Percentiles rank a stretch among this genome's conserved stretches.
These are phyloP conservation scores for Trichoderma erinaceum DNA, from an alignment of 495 filamentous ascomycete genomes.

Conservation along the genomic window DNA sequence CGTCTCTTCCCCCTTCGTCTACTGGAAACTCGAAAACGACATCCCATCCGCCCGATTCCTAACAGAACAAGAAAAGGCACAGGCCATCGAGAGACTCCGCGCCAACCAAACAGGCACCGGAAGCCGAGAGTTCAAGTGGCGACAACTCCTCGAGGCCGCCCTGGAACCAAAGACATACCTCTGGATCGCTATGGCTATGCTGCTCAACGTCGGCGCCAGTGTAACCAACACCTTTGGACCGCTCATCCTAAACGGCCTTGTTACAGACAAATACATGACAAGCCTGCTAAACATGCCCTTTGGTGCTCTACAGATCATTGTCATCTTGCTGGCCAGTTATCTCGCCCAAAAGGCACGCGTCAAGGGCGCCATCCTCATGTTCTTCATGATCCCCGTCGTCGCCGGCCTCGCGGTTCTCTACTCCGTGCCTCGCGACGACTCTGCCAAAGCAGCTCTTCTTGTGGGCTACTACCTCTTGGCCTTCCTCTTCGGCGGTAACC, in stretches of 20 bases:
- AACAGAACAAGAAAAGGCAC: slow-evolving; percentile 39
- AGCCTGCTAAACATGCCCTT: slow-evolving; percentile 61
- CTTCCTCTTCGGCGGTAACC: slow-evolving; percentile 52
- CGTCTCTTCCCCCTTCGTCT: slow-evolving; percentile 42
- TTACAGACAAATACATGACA: slow-evolving; percentile 51
- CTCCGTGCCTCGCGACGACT: slow-evolving; percentile 37
- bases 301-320: slow-evolving; percentile 50
- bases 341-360: slow-evolving; percentile 43
- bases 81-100: slow-evolving; percentile 39
- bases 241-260: slow-evolving; percentile 52
- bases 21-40: slow-evolving; percentile 47
- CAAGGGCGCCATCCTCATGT: slow-evolving; percentile 45
- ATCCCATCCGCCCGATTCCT: slow-evolving; percentile 50
- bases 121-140: slow-evolving; percentile 45
- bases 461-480: slow-evolving; percentile 57
- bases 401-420: slow-evolving; percentile 52
- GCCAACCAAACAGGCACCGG: slow-evolving; percentile 54
- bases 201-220: slow-evolving; percentile 56
- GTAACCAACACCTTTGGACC: slow-evolving; percentile 57
- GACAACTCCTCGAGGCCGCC: slow-evolving; percentile 36
- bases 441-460: slow-evolving; percentile 40
- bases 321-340: slow-evolving; percentile 51
- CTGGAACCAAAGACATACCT: slow-evolving; percentile 44
- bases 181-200: slow-evolving; percentile 45
- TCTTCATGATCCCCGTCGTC: slow-evolving; percentile 50